Conservation (phyloP, 345 rosid species). For the Populus tremula region DNA sequence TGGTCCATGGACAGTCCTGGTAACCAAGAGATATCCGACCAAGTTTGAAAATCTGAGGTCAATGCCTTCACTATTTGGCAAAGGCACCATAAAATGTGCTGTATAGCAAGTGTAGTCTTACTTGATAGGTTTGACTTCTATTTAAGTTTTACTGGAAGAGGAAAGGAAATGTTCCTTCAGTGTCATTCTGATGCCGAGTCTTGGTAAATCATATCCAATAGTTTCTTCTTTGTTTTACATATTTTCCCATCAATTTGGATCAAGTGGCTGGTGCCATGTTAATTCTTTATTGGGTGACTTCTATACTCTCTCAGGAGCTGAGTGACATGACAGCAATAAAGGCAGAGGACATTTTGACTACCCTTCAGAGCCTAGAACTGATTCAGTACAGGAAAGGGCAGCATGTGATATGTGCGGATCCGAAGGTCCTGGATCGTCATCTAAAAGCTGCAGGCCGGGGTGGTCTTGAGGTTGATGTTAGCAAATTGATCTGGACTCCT, state of each 20-base stretch:
- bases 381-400: conserved; percentile 99
- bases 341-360: conserved; percentile 88
- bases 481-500: conserved; percentile 98
- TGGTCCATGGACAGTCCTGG: neutral
- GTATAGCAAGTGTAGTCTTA: neutral
- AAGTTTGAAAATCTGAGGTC: neutral
- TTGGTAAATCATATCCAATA: neutral
- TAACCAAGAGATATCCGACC: neutral
- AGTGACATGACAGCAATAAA: conserved; percentile 99
- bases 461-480: conserved; percentile 92
- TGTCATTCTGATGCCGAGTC: neutral
- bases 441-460: conserved; percentile 97
- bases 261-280: neutral
- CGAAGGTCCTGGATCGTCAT: conserved; percentile 94
- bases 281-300: neutral
- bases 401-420: conserved; percentile 97
- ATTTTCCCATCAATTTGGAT: neutral
- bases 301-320: conserved; percentile 60
- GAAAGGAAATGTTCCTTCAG: neutral
- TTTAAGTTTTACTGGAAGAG: neutral
- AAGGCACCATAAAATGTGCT: neutral
- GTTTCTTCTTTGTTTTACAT: neutral
- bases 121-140: neutral
- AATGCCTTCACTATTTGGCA: neutral
- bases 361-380: conserved; percentile 92